Evolutionary conservation across 2,329 filamentous ascomycete species (phyloP), one percentile per base, ranked within the genome.

Genomic region (Teratosphaeriaceae sp.): DNA sequence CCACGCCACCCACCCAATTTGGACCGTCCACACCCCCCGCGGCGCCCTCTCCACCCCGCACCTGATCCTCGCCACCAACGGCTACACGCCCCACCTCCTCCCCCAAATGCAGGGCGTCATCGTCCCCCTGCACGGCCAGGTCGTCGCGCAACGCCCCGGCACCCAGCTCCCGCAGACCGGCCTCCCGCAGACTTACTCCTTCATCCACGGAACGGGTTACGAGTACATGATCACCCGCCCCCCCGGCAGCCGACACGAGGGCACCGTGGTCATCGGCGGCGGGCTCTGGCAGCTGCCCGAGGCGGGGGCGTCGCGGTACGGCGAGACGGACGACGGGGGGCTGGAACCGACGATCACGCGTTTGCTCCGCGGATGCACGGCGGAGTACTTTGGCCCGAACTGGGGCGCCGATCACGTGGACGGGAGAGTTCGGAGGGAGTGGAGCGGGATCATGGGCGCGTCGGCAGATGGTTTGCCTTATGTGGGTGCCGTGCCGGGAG

Each of bases 211-310:
- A 2, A 62, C 65, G 19, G 78, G 80, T 0, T 84, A 80, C 54
- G 82, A 85, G 47, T 85, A 85, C 59, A 78, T 85, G 70, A 75
- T 84, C 7, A 70, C 75, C 1, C 69, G 77, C 1, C 73, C 73
- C 0, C 60, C 65, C n/a, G 69, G 69, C 0, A 66, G 69, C 2
- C 51, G 48, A 15, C 61, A 65, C 18, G 63, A 60, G 2, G 72
- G 75, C 20, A 72, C 77, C 43, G 72, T 84, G 21, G 63, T 84
- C 22, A 80, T 84, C 12, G 80, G 81, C 1, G 80, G 81, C 13
- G 79, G 75, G 0, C 57, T 78, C 5, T 65, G 59, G 0, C 65
- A 65, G 35, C 62, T 69, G 2, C 56, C 63, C 0, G 51, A 64
- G 0, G 63, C 62, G 0, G 76, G 75, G 0, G 50, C 71, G 12